A percentile compares a stretch with the other conserved stretches of the same genome.
Evolutionary conservation across 306 rosid species (phyloP).

Genomic region (Malus orientalis): DNA sequence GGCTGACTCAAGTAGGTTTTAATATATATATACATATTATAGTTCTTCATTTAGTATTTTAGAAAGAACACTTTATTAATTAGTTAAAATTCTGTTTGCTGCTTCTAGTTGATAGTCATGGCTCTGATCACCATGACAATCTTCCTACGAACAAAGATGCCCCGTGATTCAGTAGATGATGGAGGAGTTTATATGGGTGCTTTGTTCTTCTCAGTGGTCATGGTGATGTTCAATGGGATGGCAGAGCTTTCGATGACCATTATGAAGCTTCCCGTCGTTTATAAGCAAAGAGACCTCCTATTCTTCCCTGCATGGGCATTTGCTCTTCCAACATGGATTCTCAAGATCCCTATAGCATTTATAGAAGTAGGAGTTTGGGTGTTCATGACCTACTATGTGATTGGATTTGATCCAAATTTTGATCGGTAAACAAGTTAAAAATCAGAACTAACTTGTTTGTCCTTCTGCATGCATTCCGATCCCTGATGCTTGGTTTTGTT

Average conservation of each 20-base stretch:
- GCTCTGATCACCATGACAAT: slow-evolving; percentile 45
- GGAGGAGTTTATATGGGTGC: slow-evolving; percentile 39
- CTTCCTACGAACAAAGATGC: slow-evolving; percentile 70
- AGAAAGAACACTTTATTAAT: background rate
- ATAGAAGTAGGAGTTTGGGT: slow-evolving; percentile 57
- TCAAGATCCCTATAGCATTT: slow-evolving; percentile 45
- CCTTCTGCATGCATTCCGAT: background rate
- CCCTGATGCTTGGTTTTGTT: background rate
- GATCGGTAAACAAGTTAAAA: slow-evolving; percentile 31
- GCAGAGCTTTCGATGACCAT: slow-evolving; percentile 57
- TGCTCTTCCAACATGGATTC: slow-evolving; percentile 59
- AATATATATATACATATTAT: background rate
- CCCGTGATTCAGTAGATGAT: slow-evolving; percentile 28
- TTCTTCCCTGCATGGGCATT: slow-evolving; percentile 68
- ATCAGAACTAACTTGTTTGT: background rate
- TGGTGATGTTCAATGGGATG: slow-evolving; percentile 32
- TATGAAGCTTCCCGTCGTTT: slow-evolving; percentile 55
- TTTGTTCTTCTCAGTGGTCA: slow-evolving; percentile 19
- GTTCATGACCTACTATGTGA: slow-evolving; percentile 44
- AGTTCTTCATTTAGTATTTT: background rate
- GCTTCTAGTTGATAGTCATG: slow-evolving; percentile 33
- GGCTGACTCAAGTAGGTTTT: slow-evolving; percentile 25
- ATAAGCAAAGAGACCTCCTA: slow-evolving; percentile 54
- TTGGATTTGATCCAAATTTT: slow-evolving; percentile 51
- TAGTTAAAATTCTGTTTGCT: background rate